phyloP scores from a whole-genome alignment of 2,329 filamentous ascomycete species.

The Apiospora hydei region DNA sequence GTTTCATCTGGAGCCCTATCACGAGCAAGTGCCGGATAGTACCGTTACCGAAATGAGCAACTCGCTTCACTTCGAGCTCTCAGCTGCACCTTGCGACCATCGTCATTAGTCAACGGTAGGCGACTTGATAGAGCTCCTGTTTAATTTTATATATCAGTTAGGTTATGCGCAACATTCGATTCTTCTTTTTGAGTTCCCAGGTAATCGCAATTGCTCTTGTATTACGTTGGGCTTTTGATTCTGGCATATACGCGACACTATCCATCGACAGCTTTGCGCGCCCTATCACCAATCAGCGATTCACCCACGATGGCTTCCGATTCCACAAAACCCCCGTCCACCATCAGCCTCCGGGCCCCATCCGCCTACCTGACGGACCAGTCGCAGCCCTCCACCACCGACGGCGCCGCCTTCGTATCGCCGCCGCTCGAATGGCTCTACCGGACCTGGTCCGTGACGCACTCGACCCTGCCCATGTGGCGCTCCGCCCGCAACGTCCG shows the following conservation, averaged over 20 bases:
- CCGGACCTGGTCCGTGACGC: conserved; percentile 76
- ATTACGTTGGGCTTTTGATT: neutral
- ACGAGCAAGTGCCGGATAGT: conserved; percentile 26
- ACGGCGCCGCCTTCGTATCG: conserved; percentile 42
- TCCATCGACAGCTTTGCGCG: neutral
- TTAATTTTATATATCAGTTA: too few relatives aligned
- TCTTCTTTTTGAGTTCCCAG: neutral
- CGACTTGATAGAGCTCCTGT: neutral
- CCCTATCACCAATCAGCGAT: neutral
- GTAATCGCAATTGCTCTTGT: neutral
- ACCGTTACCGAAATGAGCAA: conserved; percentile 18
- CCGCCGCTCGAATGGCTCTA: conserved; percentile 67
- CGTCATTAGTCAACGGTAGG: neutral
- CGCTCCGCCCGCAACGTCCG: conserved; percentile 78
- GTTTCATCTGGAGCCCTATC: conserved; percentile 3
- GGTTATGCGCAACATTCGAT: neutral
- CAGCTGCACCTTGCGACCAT: neutral
- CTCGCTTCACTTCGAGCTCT: neutral
- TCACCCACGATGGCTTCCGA: neutral
- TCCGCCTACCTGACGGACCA: conserved; percentile 22
- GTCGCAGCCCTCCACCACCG: conserved; percentile 22
- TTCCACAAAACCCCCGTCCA: conserved; percentile 24
- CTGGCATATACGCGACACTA: neutral
- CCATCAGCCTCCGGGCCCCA: conserved; percentile 27
- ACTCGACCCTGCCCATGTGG: conserved; percentile 84